A percentile compares a stretch with the other conserved stretches of the same genome.
phyloP scores from a whole-genome alignment of 176 grass and related monocot species.

The Bonia amplexicaulis region DNA sequence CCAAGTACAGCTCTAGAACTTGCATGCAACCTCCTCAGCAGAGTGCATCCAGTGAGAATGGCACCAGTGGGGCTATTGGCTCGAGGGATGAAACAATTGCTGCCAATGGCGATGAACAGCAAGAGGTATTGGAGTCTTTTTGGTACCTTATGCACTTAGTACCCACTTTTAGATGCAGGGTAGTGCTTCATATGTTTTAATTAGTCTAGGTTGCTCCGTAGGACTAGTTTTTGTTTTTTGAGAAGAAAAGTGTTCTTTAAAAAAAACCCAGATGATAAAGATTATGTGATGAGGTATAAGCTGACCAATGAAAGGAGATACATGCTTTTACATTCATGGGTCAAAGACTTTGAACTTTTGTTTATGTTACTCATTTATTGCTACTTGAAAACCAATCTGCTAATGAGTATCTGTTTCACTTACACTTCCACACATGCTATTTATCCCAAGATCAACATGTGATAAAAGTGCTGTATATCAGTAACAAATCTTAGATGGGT shows the following conservation, averaged over 20 bases:
- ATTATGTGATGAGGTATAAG: background rate
- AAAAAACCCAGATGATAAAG: background rate
- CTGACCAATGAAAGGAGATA: background rate
- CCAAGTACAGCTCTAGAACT: background rate
- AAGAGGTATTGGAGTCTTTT: slow-evolving; percentile 1
- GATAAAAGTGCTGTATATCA: too few relatives aligned
- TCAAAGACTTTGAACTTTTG: too few relatives aligned
- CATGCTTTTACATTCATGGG: too few relatives aligned
- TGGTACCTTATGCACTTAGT: background rate
- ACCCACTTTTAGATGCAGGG: background rate
- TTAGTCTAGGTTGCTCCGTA: background rate
- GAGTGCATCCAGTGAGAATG: background rate
- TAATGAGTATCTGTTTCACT: background rate
- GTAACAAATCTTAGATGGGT: too few relatives aligned
- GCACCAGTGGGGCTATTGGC: background rate
- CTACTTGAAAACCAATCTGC: background rate
- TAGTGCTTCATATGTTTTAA: background rate
- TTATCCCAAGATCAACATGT: too few relatives aligned
- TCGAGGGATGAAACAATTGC: background rate
- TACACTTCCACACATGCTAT: too few relatives aligned
- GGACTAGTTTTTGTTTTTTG: background rate
- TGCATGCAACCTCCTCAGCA: background rate
- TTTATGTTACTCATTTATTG: too few relatives aligned
- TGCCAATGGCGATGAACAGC: background rate
- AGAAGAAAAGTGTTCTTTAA: background rate